A percentile compares a stretch with the other conserved stretches of the same genome.
phyloP scores from a whole-genome alignment of 1,284 basidiomycete genomes.

The Apiotrichum akiyoshidainum region DNA sequence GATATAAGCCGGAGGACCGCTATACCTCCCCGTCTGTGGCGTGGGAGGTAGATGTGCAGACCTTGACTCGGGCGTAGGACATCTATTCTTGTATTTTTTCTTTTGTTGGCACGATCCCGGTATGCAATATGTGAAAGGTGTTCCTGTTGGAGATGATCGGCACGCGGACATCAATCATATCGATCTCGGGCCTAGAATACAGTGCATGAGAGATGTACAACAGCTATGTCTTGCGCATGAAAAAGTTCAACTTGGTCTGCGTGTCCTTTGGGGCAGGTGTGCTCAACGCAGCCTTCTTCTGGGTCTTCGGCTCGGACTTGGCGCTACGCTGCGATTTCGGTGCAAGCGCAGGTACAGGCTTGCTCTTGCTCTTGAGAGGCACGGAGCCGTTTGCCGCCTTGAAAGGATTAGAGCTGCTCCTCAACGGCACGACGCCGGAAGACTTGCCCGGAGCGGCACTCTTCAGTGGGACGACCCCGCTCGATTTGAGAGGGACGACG shows the following conservation, averaged over 20 bases:
- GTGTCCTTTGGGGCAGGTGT: background rate
- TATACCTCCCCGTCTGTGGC: constrained; percentile 24
- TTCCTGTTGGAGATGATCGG: too few species aligned
- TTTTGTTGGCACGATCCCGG: too few species aligned
- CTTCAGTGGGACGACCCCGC: too few species aligned
- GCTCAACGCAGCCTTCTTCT: background rate
- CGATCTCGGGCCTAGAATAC: background rate
- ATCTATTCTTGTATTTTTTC: constrained; percentile 9
- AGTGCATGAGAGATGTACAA: background rate
- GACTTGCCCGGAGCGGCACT: too few species aligned
- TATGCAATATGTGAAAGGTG: too few species aligned
- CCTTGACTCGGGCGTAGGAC: constrained; percentile 47
- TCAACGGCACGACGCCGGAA: background rate
- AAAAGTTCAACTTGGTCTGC: background rate
- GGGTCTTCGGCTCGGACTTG: background rate
- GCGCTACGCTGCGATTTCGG: background rate
- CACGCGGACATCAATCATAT: background rate
- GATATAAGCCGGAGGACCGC: constrained; percentile 46
- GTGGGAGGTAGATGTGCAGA: constrained; percentile 26
- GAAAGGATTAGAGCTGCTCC: background rate
- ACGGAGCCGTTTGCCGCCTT: background rate
- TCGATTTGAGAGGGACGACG: too few species aligned
- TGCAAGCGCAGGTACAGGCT: too few species aligned
- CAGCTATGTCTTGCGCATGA: background rate
- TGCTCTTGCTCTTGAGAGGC: background rate